phyloP scores from a whole-genome alignment of 2,329 filamentous ascomycete genomes.

The Chaetomiaceae sp. region DNA sequence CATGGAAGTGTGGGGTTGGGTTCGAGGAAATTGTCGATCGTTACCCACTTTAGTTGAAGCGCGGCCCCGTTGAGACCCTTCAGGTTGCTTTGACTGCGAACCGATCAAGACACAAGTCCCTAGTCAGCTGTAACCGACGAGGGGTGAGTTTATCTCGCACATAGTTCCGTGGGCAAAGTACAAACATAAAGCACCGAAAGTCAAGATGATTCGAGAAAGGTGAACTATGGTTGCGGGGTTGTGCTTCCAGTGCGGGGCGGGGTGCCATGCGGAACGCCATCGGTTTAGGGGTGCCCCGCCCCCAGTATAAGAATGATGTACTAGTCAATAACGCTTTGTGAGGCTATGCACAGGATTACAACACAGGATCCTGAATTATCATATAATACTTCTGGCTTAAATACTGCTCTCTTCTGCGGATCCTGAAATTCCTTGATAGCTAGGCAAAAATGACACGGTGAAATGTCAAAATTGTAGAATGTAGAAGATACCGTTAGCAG shows the following conservation, averaged over 20 bases:
- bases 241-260: conserved; percentile 1
- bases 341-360: too few relatives aligned
- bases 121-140: neutral
- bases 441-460: neutral
- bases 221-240: neutral
- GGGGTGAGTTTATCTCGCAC: too few relatives aligned
- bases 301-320: neutral
- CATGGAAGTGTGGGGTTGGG: neutral
- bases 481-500: too few relatives aligned
- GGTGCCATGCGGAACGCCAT: neutral
- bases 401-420: too few relatives aligned
- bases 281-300: neutral
- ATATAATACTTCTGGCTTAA: too few relatives aligned
- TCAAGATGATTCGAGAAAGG: neutral
- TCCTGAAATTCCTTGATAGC: too few relatives aligned
- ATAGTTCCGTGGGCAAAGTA: too few relatives aligned
- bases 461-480: too few relatives aligned
- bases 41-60: neutral
- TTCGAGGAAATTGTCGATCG: neutral
- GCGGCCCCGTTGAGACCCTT: neutral
- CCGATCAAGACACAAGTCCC: neutral
- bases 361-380: too few relatives aligned
- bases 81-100: neutral
- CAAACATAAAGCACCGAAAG: too few relatives aligned
- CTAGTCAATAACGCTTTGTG: too few relatives aligned